Evolutionary conservation across 1,284 basidiomycete genomes (phyloP).

Genomic region (Phellopilus nigrolimitatus): DNA sequence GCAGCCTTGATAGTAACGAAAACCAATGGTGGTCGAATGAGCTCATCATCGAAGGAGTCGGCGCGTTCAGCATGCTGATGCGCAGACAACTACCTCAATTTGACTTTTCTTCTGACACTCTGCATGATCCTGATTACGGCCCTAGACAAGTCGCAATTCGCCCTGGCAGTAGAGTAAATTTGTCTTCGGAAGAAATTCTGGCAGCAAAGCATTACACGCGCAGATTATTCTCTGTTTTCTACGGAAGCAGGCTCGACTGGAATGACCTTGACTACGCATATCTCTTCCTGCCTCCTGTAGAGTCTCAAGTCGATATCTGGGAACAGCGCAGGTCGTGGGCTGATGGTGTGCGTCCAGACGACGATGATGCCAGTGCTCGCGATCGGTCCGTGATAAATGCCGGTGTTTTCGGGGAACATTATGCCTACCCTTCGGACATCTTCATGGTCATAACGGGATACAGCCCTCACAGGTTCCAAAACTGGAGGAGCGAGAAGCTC

Average conservation of each 20-base stretch:
- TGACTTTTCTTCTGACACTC: conserved; percentile 37
- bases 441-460: conserved; percentile 43
- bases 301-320: conserved; percentile 37
- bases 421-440: conserved; percentile 46
- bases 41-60: conserved; percentile 44
- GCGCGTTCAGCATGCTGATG: conserved; percentile 47
- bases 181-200: conserved; percentile 30
- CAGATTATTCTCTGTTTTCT: conserved; percentile 52
- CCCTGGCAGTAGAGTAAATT: conserved; percentile 26
- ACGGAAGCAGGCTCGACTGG: conserved; percentile 53
- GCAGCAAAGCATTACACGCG: conserved; percentile 50
- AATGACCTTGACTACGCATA: conserved; percentile 54
- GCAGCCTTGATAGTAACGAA: neutral
- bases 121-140: conserved; percentile 33
- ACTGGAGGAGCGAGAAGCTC: conserved; percentile 47
- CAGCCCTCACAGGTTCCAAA: conserved; percentile 41
- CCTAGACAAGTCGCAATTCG: conserved; percentile 23
- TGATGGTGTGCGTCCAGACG: conserved; percentile 6
- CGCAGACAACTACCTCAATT: conserved; percentile 44
- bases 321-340: conserved; percentile 43
- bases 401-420: conserved; percentile 39
- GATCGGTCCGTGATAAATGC: conserved; percentile 33
- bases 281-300: conserved; percentile 45
- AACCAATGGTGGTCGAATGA: conserved; percentile 46
- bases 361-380: conserved; percentile 19